These are phyloP conservation scores for Paraphaeosphaeria sporulosa DNA, from an alignment of 2,329 filamentous ascomycete species.

Conservation along the genomic window DNA sequence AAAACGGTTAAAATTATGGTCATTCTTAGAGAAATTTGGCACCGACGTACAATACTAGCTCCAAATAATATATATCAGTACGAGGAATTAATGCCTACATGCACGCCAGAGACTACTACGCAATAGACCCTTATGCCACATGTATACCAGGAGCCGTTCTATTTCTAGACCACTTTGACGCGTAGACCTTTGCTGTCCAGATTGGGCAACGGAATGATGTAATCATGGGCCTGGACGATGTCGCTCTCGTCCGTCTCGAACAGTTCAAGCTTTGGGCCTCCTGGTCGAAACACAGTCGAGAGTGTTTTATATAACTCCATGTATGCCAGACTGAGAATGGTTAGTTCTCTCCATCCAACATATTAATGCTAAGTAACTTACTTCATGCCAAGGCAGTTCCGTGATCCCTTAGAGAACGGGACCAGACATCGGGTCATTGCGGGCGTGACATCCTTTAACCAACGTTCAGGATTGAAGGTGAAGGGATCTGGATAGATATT, in stretches of 20 bases:
- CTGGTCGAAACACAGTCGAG: slow-evolving; percentile 28
- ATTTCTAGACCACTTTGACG: slow-evolving; percentile 4
- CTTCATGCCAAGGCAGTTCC: slow-evolving; percentile 30
- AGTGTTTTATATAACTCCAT: slow-evolving; percentile 34
- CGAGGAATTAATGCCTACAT: neutral
- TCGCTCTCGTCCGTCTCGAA: slow-evolving; percentile 29
- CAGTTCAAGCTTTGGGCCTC: slow-evolving; percentile 27
- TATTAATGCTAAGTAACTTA: slow-evolving; percentile 4
- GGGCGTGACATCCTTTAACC: neutral
- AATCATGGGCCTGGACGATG: slow-evolving; percentile 32
- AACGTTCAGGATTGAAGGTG: slow-evolving; percentile 19
- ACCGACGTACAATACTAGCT: too few relatives aligned
- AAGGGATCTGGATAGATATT: slow-evolving; percentile 19
- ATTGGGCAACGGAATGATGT: slow-evolving; percentile 33
- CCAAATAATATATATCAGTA: neutral
- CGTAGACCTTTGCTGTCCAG: slow-evolving; percentile 28
- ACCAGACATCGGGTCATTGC: slow-evolving; percentile 22
- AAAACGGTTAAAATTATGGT: too few relatives aligned
- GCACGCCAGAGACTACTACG: neutral
- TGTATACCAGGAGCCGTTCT: neutral
- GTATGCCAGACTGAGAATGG: slow-evolving; percentile 15
- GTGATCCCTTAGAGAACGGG: slow-evolving; percentile 26
- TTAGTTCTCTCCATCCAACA: neutral
- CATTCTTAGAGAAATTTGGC: too few relatives aligned
- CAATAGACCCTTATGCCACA: too few relatives aligned